phyloP scores from a whole-genome alignment of 179 eudicot species.

The Beta corolliflora region DNA sequence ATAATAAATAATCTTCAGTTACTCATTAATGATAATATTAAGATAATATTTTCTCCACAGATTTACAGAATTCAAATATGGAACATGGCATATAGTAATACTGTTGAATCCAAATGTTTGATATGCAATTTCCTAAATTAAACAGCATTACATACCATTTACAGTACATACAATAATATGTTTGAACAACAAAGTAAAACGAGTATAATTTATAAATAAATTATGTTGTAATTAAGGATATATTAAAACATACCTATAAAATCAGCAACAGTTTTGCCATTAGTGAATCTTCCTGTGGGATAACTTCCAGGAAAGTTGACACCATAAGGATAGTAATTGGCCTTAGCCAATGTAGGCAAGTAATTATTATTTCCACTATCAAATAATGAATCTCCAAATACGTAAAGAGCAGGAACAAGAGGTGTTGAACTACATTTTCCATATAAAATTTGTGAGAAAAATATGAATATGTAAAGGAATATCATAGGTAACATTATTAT shows the following conservation, averaged over 20 bases:
- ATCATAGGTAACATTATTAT: neutral
- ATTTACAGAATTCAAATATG: no score
- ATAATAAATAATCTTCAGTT: no score
- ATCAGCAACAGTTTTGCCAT: conserved; percentile 56
- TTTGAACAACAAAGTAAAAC: no score
- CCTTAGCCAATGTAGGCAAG: conserved; percentile 54
- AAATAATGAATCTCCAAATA: conserved; percentile 63
- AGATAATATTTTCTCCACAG: no score
- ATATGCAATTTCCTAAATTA: no score
- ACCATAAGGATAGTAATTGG: conserved; percentile 59
- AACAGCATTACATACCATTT: no score
- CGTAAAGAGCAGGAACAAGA: conserved; percentile 51
- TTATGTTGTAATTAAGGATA: no score
- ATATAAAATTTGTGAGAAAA: neutral
- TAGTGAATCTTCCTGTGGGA: conserved; percentile 57
- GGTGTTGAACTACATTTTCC: conserved; percentile 11
- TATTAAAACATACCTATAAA: conserved; percentile 43
- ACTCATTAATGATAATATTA: no score
- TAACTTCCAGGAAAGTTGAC: conserved; percentile 37
- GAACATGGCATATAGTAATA: no score
- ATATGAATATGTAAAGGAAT: neutral
- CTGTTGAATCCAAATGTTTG: no score
- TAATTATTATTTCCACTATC: conserved; percentile 62
- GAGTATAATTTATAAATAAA: no score
- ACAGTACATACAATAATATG: no score